Conservation (phyloP, 108 stramenopile genomes). For the Asterionellopsis glacialis region DNA sequence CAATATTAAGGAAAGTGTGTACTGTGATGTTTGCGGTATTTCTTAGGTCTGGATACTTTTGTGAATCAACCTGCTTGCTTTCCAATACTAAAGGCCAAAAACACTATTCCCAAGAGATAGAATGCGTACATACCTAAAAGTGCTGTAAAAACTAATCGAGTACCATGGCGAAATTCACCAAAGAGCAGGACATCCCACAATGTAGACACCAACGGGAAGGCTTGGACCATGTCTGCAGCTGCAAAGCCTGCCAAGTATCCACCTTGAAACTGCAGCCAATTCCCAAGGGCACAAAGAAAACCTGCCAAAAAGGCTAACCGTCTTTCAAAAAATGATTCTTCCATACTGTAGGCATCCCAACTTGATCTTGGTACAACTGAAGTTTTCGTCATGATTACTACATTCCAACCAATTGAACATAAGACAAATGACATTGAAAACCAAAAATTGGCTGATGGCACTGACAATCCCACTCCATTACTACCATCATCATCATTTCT, state of each 20-base stretch:
- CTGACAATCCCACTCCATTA: conserved; percentile 3
- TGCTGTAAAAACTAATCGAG: not conserved
- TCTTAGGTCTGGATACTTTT: not conserved
- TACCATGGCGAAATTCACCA: conserved; percentile 25
- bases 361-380: not conserved
- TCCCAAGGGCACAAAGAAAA: conserved; percentile 35
- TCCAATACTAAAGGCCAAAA: conserved; percentile 17
- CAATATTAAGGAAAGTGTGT: too few species aligned
- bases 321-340: conserved; percentile 12
- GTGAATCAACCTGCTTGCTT: not conserved
- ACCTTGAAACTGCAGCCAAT: conserved; percentile 43
- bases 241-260: conserved; percentile 41
- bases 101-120: conserved; percentile 11
- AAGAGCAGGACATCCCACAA: conserved; percentile 41
- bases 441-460: conserved; percentile 29
- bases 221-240: conserved; percentile 44
- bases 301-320: conserved; percentile 25
- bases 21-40: too few species aligned
- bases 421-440: conserved; percentile 38
- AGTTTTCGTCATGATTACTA: conserved; percentile 10
- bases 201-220: conserved; percentile 44
- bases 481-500: too few species aligned
- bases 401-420: conserved; percentile 16
- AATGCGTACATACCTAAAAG: conserved; percentile 15
- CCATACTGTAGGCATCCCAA: conserved; percentile 1